phyloP scores from a whole-genome alignment of 73 alveolate genomes.

The Paramecium caudatum region DNA sequence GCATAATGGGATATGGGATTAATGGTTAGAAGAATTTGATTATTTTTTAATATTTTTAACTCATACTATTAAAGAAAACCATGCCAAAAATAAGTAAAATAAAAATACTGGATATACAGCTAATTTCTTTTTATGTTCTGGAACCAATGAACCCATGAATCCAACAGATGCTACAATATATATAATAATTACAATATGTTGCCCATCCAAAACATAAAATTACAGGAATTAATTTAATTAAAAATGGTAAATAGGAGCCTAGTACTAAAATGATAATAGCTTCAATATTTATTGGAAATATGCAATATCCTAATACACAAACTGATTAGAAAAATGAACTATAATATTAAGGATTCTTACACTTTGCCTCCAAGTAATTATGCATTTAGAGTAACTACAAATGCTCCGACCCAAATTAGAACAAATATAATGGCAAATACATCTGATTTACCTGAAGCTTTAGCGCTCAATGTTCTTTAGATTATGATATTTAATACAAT shows the following conservation, averaged over 20 bases:
- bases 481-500: neutral
- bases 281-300: constrained; percentile 94
- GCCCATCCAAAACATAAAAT: constrained; percentile 84
- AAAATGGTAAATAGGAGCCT: constrained; percentile 53
- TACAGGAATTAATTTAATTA: constrained; percentile 76
- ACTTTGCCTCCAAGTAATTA: constrained; percentile 93
- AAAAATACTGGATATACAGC: constrained; percentile 96
- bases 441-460: constrained; percentile 77
- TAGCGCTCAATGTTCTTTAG: constrained; percentile 2
- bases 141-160: constrained; percentile 89
- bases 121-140: constrained; percentile 80
- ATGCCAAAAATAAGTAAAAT: constrained; percentile 94
- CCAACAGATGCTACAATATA: constrained; percentile 84
- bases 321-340: constrained; percentile 91
- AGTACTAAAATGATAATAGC: constrained; percentile 86
- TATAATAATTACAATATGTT: constrained; percentile 75
- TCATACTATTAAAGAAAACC: constrained; percentile 89
- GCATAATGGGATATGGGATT: constrained; percentile 65
- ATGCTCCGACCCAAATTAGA: constrained; percentile 96
- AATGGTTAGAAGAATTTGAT: constrained; percentile 59
- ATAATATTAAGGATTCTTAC: neutral
- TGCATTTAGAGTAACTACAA: constrained; percentile 92
- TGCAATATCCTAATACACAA: constrained; percentile 96
- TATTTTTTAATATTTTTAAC: neutral
- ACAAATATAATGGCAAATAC: constrained; percentile 91